Evolutionary conservation across 768 basidiomycete genomes (phyloP).

Genomic region (Amanita fuliginea): DNA sequence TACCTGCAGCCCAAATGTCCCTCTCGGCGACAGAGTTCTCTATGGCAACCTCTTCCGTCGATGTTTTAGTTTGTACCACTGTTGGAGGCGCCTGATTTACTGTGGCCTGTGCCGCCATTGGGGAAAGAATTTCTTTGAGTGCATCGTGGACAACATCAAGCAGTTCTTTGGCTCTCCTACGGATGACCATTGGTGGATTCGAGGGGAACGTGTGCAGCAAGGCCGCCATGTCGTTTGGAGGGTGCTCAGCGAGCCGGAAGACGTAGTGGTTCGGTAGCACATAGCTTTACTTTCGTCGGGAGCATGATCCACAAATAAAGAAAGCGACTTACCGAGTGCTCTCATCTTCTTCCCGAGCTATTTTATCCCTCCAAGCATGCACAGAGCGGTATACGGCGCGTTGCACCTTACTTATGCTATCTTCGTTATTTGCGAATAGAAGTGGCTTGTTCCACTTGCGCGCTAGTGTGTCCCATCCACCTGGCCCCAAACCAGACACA

Average conservation of each 20-base stretch:
- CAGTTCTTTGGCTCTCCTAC: slow-evolving; percentile 51
- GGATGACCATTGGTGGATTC: slow-evolving; percentile 48
- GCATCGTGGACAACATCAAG: slow-evolving; percentile 48
- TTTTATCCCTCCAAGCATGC: slow-evolving; percentile 74
- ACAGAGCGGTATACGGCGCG: slow-evolving; percentile 58
- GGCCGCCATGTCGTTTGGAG: slow-evolving; percentile 54
- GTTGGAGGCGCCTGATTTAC: background rate
- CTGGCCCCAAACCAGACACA: slow-evolving; percentile 48
- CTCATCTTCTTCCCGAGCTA: slow-evolving; percentile 81
- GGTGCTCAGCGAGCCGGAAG: slow-evolving; percentile 61
- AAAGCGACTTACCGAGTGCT: slow-evolving; percentile 48
- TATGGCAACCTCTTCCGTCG: background rate
- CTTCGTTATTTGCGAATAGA: slow-evolving; percentile 26
- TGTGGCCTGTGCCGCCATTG: background rate
- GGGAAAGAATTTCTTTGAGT: slow-evolving; percentile 16
- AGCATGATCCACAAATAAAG: background rate
- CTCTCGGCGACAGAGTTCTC: background rate
- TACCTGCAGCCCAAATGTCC: slow-evolving; percentile 4
- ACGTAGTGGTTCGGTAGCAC: slow-evolving; percentile 67
- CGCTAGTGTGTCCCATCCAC: slow-evolving; percentile 71
- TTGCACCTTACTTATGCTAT: slow-evolving; percentile 31
- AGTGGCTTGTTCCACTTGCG: slow-evolving; percentile 73
- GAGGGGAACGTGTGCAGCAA: slow-evolving; percentile 49
- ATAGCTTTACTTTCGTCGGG: slow-evolving; percentile 31
- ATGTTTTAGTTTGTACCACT: background rate